Percentiles rank a stretch among this genome's conserved stretches.
Evolutionary conservation across 106 monocot genomes (phyloP).

Genomic region (Xerophyta viscosa): DNA sequence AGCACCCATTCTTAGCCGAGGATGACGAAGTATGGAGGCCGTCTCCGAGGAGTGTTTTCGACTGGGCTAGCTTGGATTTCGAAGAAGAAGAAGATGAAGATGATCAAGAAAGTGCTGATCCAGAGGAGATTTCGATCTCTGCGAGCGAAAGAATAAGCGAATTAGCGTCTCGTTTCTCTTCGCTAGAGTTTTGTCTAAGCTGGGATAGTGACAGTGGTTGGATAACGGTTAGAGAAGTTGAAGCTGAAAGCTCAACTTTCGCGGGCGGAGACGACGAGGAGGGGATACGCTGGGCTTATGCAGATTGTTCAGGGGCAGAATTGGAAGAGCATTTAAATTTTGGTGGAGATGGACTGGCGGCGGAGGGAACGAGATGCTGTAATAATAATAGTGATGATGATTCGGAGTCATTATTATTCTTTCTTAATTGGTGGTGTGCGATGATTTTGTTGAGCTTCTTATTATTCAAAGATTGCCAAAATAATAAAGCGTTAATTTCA

Average conservation of each 20-base stretch:
- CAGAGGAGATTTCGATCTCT: neutral
- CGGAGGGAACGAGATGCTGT: neutral
- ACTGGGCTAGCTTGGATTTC: slow-evolving; percentile 21
- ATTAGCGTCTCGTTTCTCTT: slow-evolving; percentile 7
- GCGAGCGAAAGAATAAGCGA: slow-evolving; percentile 27
- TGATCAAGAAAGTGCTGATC: neutral
- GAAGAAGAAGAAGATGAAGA: slow-evolving; percentile 22
- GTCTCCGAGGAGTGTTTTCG: slow-evolving; percentile 52
- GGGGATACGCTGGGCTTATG: neutral
- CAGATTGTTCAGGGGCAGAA: slow-evolving; percentile 2
- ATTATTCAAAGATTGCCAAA: too few relatives aligned
- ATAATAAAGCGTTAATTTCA: too few relatives aligned
- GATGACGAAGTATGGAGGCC: slow-evolving; percentile 6
- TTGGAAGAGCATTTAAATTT: neutral
- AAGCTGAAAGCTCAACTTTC: neutral
- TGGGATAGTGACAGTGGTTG: slow-evolving; percentile 25
- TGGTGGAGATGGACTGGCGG: neutral
- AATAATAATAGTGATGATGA: too few relatives aligned
- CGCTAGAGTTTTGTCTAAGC: neutral
- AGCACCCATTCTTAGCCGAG: slow-evolving; percentile 43
- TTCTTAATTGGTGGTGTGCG: too few relatives aligned
- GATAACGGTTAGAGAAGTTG: slow-evolving; percentile 32
- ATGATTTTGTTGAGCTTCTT: too few relatives aligned
- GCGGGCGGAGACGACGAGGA: neutral
- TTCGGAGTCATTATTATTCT: too few relatives aligned